These are phyloP conservation scores for Phytophthora hibernalis DNA, from an alignment of 352 stramenopile species.

Conservation along the genomic window DNA sequence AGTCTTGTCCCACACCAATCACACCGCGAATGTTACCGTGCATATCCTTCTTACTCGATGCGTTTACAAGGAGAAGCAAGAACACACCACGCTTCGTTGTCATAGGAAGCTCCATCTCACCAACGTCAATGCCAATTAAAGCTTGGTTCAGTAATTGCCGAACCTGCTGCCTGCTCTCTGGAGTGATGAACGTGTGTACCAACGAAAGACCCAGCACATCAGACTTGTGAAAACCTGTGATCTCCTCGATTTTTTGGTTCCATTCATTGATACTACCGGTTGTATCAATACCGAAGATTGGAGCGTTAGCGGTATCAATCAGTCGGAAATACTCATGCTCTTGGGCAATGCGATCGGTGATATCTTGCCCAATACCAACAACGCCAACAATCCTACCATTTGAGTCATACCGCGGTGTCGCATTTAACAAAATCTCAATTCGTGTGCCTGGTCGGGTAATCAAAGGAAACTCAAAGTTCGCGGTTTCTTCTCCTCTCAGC, in stretches of 20 bases:
- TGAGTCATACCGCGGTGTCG: constrained; percentile 44
- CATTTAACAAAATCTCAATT: constrained; percentile 60
- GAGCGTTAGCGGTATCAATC: constrained; percentile 79
- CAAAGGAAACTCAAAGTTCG: constrained; percentile 91
- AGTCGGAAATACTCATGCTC: constrained; percentile 85
- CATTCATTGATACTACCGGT: constrained; percentile 86
- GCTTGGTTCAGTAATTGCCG: constrained; percentile 81
- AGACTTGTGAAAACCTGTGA: constrained; percentile 82
- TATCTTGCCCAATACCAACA: constrained; percentile 72
- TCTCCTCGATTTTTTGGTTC: constrained; percentile 90
- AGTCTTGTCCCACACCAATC: constrained; percentile 93
- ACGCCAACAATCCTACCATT: constrained; percentile 76
- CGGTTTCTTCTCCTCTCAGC: constrained; percentile 75
- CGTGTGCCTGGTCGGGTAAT: constrained; percentile 73
- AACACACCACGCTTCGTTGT: constrained; percentile 74
- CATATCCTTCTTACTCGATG: constrained; percentile 90
- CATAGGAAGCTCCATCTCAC: constrained; percentile 91
- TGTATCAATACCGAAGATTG: constrained; percentile 88
- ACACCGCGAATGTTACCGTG: constrained; percentile 93
- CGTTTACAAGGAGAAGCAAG: constrained; percentile 81
- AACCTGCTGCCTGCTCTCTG: constrained; percentile 72
- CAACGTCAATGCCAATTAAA: constrained; percentile 86
- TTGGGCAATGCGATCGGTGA: constrained; percentile 76
- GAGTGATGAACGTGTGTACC: constrained; percentile 83
- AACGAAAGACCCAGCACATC: constrained; percentile 74